These are phyloP conservation scores for Eragrostis nindensis DNA, from an alignment of 176 grass and related monocot genomes.

Conservation along the genomic window DNA sequence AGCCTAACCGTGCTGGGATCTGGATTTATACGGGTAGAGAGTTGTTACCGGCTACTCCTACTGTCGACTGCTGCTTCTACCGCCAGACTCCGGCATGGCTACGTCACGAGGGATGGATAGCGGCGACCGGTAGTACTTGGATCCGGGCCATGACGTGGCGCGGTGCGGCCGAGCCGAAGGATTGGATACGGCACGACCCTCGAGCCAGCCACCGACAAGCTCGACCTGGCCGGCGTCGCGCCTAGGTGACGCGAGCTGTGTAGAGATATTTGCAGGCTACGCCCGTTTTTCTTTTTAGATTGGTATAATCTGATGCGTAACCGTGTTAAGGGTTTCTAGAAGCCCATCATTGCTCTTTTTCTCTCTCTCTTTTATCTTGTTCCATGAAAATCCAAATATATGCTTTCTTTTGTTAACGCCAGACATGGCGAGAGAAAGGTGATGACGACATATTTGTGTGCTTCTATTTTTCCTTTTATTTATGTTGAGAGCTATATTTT, in stretches of 20 bases:
- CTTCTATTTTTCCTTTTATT: neutral
- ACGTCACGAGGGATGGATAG: neutral
- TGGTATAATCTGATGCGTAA: neutral
- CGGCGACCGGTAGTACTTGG: neutral
- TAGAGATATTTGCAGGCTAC: neutral
- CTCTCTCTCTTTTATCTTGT: no score
- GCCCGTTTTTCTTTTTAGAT: neutral
- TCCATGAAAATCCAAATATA: neutral
- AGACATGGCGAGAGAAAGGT: neutral
- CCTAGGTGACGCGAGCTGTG: neutral
- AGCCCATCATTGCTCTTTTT: neutral
- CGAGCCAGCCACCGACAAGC: slow-evolving; percentile 30
- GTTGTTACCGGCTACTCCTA: neutral
- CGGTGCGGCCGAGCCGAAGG: neutral
- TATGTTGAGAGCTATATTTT: neutral
- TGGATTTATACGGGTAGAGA: slow-evolving; percentile 17
- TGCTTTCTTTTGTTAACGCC: neutral
- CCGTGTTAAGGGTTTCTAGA: neutral
- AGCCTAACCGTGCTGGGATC: neutral
- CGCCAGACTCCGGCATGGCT: neutral
- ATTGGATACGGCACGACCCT: slow-evolving; percentile 10
- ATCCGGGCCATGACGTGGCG: neutral
- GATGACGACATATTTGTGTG: neutral
- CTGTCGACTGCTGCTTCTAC: neutral
- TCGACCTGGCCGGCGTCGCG: neutral